Conservation (phyloP, 2,329 filamentous ascomycete species). For the Ophiostoma pallidulum region DNA sequence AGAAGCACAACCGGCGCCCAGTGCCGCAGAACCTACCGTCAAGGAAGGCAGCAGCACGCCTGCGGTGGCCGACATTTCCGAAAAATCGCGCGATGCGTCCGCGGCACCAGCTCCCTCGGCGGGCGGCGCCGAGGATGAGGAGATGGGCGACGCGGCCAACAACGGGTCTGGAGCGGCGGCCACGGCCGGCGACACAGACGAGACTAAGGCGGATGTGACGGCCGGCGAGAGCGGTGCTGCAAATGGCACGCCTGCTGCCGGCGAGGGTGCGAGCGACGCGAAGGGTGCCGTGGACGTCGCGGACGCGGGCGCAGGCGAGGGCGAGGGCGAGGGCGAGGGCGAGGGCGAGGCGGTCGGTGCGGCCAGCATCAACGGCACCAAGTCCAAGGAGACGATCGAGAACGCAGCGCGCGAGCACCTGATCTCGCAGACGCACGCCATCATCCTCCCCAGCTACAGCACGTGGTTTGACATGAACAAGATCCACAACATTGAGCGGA, state of each 20-base stretch:
- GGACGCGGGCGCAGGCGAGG: conserved; percentile 16
- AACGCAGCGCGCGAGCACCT: conserved; percentile 84
- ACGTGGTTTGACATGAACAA: conserved; percentile 98
- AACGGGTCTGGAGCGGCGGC: conserved; percentile 1
- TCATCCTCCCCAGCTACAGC: conserved; percentile 94
- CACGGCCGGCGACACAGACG: not conserved
- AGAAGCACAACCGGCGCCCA: conserved; percentile 1
- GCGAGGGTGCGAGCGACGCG: conserved; percentile 1
- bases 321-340: conserved; percentile 29
- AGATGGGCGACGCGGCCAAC: conserved; percentile 57
- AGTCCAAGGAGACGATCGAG: conserved; percentile 74
- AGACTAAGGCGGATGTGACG: conserved; percentile 12
- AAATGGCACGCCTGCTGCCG: not conserved
- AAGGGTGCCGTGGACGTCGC: not conserved
- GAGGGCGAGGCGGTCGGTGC: conserved; percentile 36
- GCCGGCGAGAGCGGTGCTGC: conserved; percentile 6
- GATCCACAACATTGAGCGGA: conserved; percentile 85
- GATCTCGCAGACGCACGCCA: conserved; percentile 86
- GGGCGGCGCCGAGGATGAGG: conserved; percentile 59
- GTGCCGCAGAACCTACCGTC: conserved; percentile 34
- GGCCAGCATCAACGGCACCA: conserved; percentile 38
- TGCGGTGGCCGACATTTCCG: conserved; percentile 42
- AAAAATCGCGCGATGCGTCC: conserved; percentile 62
- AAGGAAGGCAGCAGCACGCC: conserved; percentile 54
- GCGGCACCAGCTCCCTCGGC: conserved; percentile 53